Evolutionary conservation across 768 basidiomycete species (phyloP), one percentile per base, ranked within the genome.

Genomic region (Tricholoma sp.): DNA sequence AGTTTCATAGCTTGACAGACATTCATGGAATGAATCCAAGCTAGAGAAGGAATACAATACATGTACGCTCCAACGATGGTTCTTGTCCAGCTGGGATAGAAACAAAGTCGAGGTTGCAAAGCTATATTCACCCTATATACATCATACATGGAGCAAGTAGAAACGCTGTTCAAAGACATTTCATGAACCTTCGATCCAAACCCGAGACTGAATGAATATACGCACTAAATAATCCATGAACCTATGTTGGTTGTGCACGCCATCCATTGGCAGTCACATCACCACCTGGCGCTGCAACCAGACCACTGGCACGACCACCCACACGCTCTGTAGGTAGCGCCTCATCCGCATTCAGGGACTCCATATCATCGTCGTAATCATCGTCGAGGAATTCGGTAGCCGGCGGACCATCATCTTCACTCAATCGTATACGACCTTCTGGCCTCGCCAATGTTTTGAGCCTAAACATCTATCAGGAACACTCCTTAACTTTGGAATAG

Each of bases 391-490:
- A 88, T 54, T 84, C 83, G 14, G 75, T 73, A n/a, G 85, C 79
- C n/a, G 86, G 77, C 11, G 87, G 87, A 0, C 85, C 84, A 54
- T 88, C 85, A 61, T 89, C 88, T 64, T 82, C 77, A 49, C 85
- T 87, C 19, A 89, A 75, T 8, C 87, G 79, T 55, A 89, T 86
- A 5, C 68, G 75, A 2, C 87, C 87, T 58, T 84, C 82, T 14
- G 70, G 64, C 14, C 72, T 69, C 2, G 76, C 74, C 68, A 85
- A 79, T 5, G 80, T 81, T 61, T 82, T 83, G 54, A 89, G 68
- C 61, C 87, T 89, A 4, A 50, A 27, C 41, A 24, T 51, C 16
- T n/a, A 16, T 27, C 29, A 29, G 22, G 8, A 10, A 12, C 31
- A 50, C 10, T 37, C 19, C 21, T 24, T 29, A 19, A 58, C 16